Evolutionary conservation across 495 filamentous ascomycete genomes (phyloP).

Genomic region (Xeromyces bisporus): DNA sequence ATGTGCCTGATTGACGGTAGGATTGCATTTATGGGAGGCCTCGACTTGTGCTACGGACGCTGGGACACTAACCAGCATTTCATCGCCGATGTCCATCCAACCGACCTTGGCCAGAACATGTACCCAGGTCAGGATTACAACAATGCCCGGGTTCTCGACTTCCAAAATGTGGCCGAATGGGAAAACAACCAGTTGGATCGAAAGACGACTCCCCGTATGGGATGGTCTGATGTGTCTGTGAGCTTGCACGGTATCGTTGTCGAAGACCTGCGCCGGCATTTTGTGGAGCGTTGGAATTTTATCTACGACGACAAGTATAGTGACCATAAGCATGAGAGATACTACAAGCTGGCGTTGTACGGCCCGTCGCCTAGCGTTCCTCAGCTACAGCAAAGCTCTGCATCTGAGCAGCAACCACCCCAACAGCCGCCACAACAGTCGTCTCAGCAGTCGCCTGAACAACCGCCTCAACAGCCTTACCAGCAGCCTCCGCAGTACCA

Average conservation of each 20-base stretch:
- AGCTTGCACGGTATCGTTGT: conserved; percentile 68
- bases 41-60: conserved; percentile 45
- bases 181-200: conserved; percentile 78
- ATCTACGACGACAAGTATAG: conserved; percentile 75
- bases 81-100: conserved; percentile 72
- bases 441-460: conserved; percentile 1
- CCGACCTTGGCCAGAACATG: conserved; percentile 51
- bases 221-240: conserved; percentile 81
- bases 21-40: conserved; percentile 75
- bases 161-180: conserved; percentile 68
- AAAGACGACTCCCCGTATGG: conserved; percentile 69
- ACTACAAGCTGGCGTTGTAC: conserved; percentile 33
- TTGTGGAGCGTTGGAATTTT: conserved; percentile 84
- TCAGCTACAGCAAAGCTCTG: conserved; percentile 3
- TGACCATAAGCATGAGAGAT: conserved; percentile 44
- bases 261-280: conserved; percentile 60
- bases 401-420: background rate
- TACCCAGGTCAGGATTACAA: conserved; percentile 95
- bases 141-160: conserved; percentile 77
- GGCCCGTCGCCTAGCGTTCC: conserved; percentile 14
- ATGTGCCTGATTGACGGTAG: conserved; percentile 66
- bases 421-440: conserved; percentile 1
- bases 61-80: conserved; percentile 57
- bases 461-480: background rate
- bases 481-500: background rate